Conservation (phyloP, 2,329 filamentous ascomycete genomes). For the Aspergillus arachidicola region DNA sequence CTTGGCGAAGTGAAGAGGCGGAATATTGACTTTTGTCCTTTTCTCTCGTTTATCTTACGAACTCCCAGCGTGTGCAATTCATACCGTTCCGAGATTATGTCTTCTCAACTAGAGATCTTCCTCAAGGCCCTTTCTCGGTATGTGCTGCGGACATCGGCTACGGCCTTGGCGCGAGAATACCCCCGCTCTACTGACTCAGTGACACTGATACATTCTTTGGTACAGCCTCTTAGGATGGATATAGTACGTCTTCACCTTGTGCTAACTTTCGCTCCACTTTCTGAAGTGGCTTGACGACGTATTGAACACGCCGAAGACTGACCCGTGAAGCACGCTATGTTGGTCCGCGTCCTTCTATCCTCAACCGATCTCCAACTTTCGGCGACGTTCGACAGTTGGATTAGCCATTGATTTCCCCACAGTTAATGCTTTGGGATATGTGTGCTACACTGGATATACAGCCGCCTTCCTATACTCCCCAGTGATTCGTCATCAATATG, state of each 20-base stretch:
- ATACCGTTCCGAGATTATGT: conserved; percentile 23
- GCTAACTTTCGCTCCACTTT: neutral
- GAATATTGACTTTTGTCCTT: neutral
- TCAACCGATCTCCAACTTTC: conserved; percentile 79
- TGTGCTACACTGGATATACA: conserved; percentile 74
- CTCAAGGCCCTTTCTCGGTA: conserved; percentile 48
- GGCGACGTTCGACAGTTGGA: conserved; percentile 75
- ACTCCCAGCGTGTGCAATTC: neutral
- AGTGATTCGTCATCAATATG: conserved; percentile 79
- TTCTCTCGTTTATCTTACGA: neutral
- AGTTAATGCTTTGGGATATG: conserved; percentile 65
- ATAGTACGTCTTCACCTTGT: conserved; percentile 53
- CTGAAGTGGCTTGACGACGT: neutral
- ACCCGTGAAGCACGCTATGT: conserved; percentile 55
- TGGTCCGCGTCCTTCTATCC: conserved; percentile 95
- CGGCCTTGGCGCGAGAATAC: neutral
- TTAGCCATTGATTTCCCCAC: conserved; percentile 86
- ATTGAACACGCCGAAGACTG: neutral
- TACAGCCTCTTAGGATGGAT: conserved; percentile 72
- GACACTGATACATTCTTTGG: conserved; percentile 32
- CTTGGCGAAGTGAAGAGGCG: neutral
- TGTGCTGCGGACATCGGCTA: conserved; percentile 12
- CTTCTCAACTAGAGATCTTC: conserved; percentile 38
- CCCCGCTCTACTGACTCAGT: neutral
- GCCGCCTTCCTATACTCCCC: conserved; percentile 76